Evolutionary conservation across 2,329 filamentous ascomycete genomes (phyloP).

Genomic region (Aspergillus sp.): DNA sequence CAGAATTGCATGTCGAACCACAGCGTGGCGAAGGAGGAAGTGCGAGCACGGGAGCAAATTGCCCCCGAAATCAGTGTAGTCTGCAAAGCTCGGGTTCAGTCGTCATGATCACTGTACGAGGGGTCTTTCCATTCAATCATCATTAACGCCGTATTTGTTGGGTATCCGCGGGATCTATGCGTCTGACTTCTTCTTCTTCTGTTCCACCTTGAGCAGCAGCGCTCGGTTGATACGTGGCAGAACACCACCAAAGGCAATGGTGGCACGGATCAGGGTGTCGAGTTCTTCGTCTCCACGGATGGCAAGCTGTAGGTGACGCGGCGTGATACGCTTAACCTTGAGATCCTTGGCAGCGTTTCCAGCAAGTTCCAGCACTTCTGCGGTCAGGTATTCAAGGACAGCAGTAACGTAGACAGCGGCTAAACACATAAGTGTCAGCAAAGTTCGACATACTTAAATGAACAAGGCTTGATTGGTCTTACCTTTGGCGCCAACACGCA

Average conservation of each 20-base stretch:
- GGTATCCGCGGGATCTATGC: conserved; percentile 27
- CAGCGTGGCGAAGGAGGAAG: conserved; percentile 25
- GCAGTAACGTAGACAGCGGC: conserved; percentile 97
- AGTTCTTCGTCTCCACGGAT: conserved; percentile 98
- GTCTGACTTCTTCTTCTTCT: conserved; percentile 81
- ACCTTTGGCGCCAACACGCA: conserved; percentile 95
- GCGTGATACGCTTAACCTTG: conserved; percentile 99
- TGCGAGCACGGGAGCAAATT: neutral
- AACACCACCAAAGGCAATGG: conserved; percentile 97
- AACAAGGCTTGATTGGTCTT: conserved; percentile 16
- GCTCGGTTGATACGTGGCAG: conserved; percentile 98
- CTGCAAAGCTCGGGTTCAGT: conserved; percentile 12
- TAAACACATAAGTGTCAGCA: conserved; percentile 26
- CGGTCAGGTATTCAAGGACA: conserved; percentile 95
- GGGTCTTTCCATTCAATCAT: conserved; percentile 21
- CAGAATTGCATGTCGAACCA: conserved; percentile 25
- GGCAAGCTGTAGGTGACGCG: conserved; percentile 93
- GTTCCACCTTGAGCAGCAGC: conserved; percentile 89
- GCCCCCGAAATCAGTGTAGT: neutral
- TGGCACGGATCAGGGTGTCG: conserved; percentile 94
- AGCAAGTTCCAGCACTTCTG: conserved; percentile 95
- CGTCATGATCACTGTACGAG: conserved; percentile 17
- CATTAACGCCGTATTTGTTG: conserved; percentile 27
- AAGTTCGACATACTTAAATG: neutral
- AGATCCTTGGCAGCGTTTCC: conserved; percentile 99